Evolutionary conservation across 2,329 filamentous ascomycete genomes (phyloP), one percentile per base, ranked within the genome.

Genomic region (Chrysosporium keratinophilum): DNA sequence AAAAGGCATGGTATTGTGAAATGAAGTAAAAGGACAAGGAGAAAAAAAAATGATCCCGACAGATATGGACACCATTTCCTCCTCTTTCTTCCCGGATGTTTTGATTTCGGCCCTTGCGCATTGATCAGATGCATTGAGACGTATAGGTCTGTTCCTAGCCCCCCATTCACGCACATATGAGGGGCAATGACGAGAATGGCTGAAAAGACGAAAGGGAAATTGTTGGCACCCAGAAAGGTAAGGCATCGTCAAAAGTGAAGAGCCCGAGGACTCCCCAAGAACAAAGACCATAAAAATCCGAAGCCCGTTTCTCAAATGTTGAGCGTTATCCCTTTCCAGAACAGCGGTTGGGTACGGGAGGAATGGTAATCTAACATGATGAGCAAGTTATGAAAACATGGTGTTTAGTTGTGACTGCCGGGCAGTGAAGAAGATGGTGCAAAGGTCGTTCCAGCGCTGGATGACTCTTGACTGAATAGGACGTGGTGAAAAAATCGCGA

Each of bases 391-490:
- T 1, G 35, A 19, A 34, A 40, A 10, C 15, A 50, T 43, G 28
- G 46, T 40, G 46, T 35, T 17, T 43, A 39, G 23, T 14, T 50
- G 37, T 35, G 37, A 34, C 39, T 42, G 48, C 34, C 39, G 39
- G 48, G 35, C 23, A 52, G 50, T 52, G 40, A 45, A 51, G 40
- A 52, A 43, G 15, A 43, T 42, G 37, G 23, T 43, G 33, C 33
- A 45, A 45, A 39, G 17, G 42, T 43, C 37, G 5, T 20, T 34
- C 23, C 23, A 15, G 37, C n/a, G 2, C 23, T 1, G 12, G 10
- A n/a, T 15, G n/a, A 17, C 15, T 42, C 9, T 42, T 42, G 12
- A 41, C 2, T 31, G 47, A 39, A 49, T 49, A 6, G 23, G 20
- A 41, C 47, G 12, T 31, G 15, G 23, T 49, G 20, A 34, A 49